Conservation (phyloP, 2,329 filamentous ascomycete genomes). For the Clarireedia paspali region DNA sequence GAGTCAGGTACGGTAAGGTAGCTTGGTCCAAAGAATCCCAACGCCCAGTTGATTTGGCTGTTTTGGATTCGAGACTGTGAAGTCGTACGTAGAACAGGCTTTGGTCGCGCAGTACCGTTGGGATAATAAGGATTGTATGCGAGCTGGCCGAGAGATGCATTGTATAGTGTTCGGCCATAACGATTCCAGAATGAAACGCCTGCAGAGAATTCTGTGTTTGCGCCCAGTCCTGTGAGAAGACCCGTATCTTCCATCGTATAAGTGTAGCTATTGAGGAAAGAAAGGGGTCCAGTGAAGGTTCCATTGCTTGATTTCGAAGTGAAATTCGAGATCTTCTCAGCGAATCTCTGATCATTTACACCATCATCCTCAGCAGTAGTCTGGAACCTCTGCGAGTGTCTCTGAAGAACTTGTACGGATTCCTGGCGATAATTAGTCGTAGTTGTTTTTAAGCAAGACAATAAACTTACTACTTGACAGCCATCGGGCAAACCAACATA, state of each 20-base stretch:
- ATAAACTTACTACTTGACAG: conserved; percentile 39
- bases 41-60: conserved; percentile 44
- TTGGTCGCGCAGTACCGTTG: conserved; percentile 39
- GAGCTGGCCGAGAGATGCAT: conserved; percentile 39
- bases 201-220: conserved; percentile 40
- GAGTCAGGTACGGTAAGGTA: conserved; percentile 33
- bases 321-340: conserved; percentile 40
- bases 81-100: conserved; percentile 46
- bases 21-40: conserved; percentile 45
- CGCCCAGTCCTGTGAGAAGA: conserved; percentile 41
- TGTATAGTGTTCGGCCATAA: conserved; percentile 46
- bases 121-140: conserved; percentile 39
- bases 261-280: conserved; percentile 45
- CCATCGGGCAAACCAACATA: conserved; percentile 41
- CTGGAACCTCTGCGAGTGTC: conserved; percentile 47
- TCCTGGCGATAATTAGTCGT: conserved; percentile 12
- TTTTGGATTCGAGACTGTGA: conserved; percentile 46
- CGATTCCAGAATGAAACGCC: conserved; percentile 46
- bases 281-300: conserved; percentile 39
- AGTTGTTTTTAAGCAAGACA: background rate
- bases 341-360: conserved; percentile 40
- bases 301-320: conserved; percentile 30
- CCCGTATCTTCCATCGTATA: conserved; percentile 37
- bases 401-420: conserved; percentile 42
- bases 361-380: conserved; percentile 38